Evolutionary conservation across 257 asterid species (phyloP).

Genomic region (Misopates orontium): DNA sequence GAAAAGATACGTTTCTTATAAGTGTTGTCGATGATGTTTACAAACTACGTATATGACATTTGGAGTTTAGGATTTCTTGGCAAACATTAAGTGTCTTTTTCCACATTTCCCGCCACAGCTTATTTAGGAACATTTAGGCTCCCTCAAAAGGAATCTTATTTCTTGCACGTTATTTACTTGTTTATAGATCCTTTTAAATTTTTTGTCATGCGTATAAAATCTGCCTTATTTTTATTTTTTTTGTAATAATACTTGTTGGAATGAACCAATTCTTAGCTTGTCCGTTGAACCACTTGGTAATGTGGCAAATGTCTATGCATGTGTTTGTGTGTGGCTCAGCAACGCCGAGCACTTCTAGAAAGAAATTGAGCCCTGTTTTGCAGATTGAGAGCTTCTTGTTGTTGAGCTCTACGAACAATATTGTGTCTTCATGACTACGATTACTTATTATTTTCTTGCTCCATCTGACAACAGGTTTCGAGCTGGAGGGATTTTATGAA

Average conservation of each 20-base stretch:
- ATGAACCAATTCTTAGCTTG: not conserved
- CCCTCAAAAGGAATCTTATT: no score
- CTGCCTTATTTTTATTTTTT: not conserved
- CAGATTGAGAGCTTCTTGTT: not conserved
- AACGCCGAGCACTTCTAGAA: no score
- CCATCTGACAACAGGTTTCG: slow-evolving; percentile 58
- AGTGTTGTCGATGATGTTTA: no score
- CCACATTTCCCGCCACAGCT: no score
- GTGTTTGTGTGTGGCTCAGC: not conserved
- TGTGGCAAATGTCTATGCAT: not conserved
- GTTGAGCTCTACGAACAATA: not conserved
- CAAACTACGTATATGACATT: not conserved
- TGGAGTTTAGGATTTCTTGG: not conserved
- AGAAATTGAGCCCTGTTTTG: not conserved
- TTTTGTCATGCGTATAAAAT: not conserved
- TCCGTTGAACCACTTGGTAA: not conserved
- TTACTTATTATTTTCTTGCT: not conserved
- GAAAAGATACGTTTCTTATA: no score
- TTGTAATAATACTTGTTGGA: no score
- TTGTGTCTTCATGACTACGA: not conserved
- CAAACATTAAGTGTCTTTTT: not conserved
- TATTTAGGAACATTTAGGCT: no score
- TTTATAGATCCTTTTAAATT: not conserved
- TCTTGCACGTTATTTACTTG: no score
- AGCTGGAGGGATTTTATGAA: slow-evolving; percentile 99